Evolutionary conservation across 2,329 filamentous ascomycete species (phyloP).

Genomic region (Helicocarpus griseus): DNA sequence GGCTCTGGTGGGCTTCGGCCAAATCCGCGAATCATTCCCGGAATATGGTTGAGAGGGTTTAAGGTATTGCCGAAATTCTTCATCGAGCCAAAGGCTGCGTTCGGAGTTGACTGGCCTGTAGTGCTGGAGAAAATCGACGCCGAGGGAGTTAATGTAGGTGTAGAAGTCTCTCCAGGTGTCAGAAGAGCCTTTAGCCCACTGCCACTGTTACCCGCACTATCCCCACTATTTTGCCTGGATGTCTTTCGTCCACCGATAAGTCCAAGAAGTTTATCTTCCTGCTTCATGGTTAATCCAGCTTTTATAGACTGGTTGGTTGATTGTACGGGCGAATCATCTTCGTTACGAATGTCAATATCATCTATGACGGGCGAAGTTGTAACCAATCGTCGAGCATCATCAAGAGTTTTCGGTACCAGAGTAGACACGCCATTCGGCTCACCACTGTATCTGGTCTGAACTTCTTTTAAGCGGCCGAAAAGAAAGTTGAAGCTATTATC

Average conservation of each 20-base stretch:
- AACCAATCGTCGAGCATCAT: conserved; percentile 84
- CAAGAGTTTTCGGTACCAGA: conserved; percentile 73
- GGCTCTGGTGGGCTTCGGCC: conserved; percentile 35
- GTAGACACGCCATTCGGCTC: conserved; percentile 36
- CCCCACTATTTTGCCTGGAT: conserved; percentile 23
- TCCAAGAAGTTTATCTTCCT: conserved; percentile 59
- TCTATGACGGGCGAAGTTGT: conserved; percentile 42
- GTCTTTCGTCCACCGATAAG: conserved; percentile 58
- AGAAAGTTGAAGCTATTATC: conserved; percentile 92
- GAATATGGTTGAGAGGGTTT: conserved; percentile 72
- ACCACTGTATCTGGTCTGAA: conserved; percentile 40
- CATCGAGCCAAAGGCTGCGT: conserved; percentile 69
- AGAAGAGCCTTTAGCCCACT: background rate
- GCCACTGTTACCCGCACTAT: background rate
- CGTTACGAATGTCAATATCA: conserved; percentile 41
- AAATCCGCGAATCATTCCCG: conserved; percentile 69
- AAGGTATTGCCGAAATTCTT: conserved; percentile 69
- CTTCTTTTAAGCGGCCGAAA: conserved; percentile 73
- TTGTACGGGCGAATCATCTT: conserved; percentile 44
- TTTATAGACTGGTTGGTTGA: conserved; percentile 25
- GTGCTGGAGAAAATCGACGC: conserved; percentile 9
- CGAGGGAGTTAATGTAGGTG: conserved; percentile 16
- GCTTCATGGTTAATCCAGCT: conserved; percentile 27
- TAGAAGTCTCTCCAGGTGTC: conserved; percentile 11
- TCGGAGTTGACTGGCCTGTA: conserved; percentile 21